These are phyloP conservation scores for Phytophthora tentaculata DNA, from an alignment of 352 stramenopile genomes.

Conservation along the genomic window DNA sequence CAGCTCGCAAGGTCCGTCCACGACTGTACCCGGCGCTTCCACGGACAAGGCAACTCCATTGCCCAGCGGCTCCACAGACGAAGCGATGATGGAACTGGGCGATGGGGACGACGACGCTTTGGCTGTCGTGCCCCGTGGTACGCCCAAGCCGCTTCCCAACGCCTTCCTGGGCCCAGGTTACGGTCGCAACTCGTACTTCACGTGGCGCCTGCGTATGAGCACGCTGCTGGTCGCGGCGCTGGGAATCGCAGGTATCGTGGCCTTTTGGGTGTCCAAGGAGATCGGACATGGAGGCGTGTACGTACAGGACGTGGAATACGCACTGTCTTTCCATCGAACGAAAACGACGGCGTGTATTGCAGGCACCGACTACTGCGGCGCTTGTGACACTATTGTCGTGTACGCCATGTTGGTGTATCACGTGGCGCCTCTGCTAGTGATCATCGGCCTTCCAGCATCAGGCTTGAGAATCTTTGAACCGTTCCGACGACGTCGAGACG, in stretches of 20 bases:
- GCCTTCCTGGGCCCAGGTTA: conserved; percentile 59
- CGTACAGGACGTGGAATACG: conserved; percentile 45
- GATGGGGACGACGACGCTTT: conserved; percentile 25
- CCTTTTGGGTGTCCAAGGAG: conserved; percentile 48
- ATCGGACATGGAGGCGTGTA: conserved; percentile 57
- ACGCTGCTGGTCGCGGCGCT: conserved; percentile 53
- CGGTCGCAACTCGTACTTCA: conserved; percentile 84
- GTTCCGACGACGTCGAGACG: conserved; percentile 54
- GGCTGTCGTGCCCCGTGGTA: conserved; percentile 31
- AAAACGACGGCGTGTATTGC: conserved; percentile 32
- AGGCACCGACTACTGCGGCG: conserved; percentile 45
- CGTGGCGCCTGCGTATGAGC: conserved; percentile 56
- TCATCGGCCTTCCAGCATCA: conserved; percentile 73
- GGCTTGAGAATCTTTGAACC: conserved; percentile 71
- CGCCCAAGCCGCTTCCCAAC: conserved; percentile 45
- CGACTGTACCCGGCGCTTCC: conserved; percentile 8
- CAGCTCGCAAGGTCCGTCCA: conserved; percentile 20
- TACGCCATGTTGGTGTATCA: conserved; percentile 81
- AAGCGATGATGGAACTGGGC: conserved; percentile 25
- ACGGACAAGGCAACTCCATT: conserved; percentile 34
- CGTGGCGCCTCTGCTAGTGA: conserved; percentile 55
- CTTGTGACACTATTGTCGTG: conserved; percentile 66
- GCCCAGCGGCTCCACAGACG: conserved; percentile 32
- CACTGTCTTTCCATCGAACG: conserved; percentile 54
- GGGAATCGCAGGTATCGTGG: conserved; percentile 47